These are phyloP conservation scores for Pseudonitzschia multiseries DNA, from an alignment of 108 stramenopile species.

Conservation along the genomic window DNA sequence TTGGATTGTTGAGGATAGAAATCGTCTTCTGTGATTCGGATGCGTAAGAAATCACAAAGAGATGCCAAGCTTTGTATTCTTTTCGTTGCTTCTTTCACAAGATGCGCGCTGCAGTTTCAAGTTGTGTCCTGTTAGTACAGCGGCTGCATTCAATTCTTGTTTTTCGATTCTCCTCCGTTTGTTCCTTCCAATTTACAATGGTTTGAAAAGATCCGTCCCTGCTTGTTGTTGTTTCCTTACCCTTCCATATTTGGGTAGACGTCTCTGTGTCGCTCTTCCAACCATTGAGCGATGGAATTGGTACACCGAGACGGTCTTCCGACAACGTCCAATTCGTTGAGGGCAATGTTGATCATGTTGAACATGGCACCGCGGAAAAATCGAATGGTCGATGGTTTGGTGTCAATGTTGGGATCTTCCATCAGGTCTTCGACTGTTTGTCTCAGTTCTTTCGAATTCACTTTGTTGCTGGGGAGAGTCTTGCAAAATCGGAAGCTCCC, in stretches of 20 bases:
- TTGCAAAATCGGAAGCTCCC: slow-evolving; percentile 73
- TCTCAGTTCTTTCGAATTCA: slow-evolving; percentile 90
- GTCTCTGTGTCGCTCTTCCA: slow-evolving; percentile 86
- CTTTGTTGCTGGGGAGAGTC: slow-evolving; percentile 76
- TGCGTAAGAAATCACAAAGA: too few relatives aligned
- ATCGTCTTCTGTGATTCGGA: too few relatives aligned
- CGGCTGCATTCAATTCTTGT: too few relatives aligned
- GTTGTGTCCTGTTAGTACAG: too few relatives aligned
- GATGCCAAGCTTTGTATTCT: not conserved
- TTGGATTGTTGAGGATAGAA: too few relatives aligned
- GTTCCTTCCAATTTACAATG: too few relatives aligned
- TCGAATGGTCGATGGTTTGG: slow-evolving; percentile 77
- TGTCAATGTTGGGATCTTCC: slow-evolving; percentile 58
- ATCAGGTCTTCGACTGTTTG: slow-evolving; percentile 83
- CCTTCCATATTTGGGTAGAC: slow-evolving; percentile 89
- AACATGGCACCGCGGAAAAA: slow-evolving; percentile 98
- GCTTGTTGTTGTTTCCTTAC: slow-evolving; percentile 33
- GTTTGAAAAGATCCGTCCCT: not conserved
- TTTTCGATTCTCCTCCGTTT: too few relatives aligned
- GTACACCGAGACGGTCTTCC: slow-evolving; percentile 87
- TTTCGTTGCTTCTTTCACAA: not conserved
- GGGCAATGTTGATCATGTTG: slow-evolving; percentile 94
- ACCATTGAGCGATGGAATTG: slow-evolving; percentile 88
- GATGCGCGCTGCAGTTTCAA: not conserved
- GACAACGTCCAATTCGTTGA: slow-evolving; percentile 79